Evolutionary conservation across 768 basidiomycete species (phyloP).

Genomic region (Leccinum rimulosum): DNA sequence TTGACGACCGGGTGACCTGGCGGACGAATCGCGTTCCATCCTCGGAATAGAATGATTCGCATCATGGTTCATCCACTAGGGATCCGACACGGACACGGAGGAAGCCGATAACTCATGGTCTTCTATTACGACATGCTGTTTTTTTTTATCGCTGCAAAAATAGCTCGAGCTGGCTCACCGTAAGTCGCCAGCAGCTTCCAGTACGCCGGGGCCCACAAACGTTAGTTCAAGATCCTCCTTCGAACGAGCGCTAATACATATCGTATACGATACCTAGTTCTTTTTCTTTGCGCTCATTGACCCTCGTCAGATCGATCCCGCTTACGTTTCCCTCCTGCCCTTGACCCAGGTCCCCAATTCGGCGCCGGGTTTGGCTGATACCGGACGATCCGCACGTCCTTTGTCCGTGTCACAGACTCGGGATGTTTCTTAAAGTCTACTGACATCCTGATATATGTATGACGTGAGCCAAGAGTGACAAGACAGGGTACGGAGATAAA

Average conservation of each 20-base stretch:
- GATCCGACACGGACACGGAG: neutral
- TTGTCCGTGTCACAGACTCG: slow-evolving; percentile 53
- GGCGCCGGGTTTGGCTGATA: slow-evolving; percentile 91
- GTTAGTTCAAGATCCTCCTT: neutral
- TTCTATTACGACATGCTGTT: neutral
- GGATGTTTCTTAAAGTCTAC: slow-evolving; percentile 82
- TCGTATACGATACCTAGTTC: neutral
- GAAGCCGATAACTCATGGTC: neutral
- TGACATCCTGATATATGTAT: slow-evolving; percentile 22
- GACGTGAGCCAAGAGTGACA: neutral
- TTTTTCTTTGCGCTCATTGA: neutral
- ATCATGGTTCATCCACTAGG: neutral
- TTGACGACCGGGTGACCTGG: neutral
- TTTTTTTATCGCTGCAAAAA: neutral
- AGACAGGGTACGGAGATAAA: no score
- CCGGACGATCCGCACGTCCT: slow-evolving; percentile 74
- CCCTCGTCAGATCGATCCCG: slow-evolving; percentile 25
- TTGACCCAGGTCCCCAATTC: slow-evolving; percentile 89
- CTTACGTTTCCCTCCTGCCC: slow-evolving; percentile 44
- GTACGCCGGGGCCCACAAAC: neutral
- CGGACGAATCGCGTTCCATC: neutral
- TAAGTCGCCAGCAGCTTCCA: neutral
- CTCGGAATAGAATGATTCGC: neutral
- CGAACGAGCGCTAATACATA: neutral
- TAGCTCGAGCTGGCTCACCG: neutral